phyloP scores from a whole-genome alignment of 78 protist genomes.

The Guillardia theta region DNA sequence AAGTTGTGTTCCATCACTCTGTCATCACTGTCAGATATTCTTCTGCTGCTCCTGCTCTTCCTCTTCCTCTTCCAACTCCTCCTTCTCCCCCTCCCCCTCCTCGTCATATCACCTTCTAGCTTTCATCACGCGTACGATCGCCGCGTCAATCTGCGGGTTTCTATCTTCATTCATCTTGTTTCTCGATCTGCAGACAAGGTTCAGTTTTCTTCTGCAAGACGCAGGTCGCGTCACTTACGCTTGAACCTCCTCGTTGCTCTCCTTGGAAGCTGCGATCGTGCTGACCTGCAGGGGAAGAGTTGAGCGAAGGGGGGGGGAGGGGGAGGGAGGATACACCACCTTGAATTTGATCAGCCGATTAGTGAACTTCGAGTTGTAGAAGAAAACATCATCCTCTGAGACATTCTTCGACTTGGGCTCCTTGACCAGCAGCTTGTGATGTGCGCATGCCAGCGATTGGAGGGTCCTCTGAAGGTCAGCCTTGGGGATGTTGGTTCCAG shows the following conservation, averaged over 20 bases:
- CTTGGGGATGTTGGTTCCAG: conserved; percentile 46
- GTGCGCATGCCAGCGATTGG: conserved; percentile 61
- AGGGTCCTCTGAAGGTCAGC: conserved; percentile 49
- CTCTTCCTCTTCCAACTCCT: background rate
- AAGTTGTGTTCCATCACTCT: conserved; percentile 50
- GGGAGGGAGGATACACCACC: too few species aligned
- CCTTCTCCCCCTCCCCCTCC: background rate
- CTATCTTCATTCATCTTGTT: conserved; percentile 51
- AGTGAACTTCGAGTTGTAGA: conserved; percentile 70
- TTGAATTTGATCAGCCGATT: conserved; percentile 22
- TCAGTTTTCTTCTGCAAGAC: too few species aligned
- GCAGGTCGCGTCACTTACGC: too few species aligned
- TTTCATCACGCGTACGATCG: background rate
- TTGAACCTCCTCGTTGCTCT: conserved; percentile 37
- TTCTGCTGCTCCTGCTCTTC: conserved; percentile 15
- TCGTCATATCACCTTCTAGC: background rate
- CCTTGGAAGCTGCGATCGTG: conserved; percentile 1
- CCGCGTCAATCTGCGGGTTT: conserved; percentile 56
- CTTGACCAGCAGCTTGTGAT: conserved; percentile 57
- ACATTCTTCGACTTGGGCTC: conserved; percentile 56
- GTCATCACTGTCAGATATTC: too few species aligned
- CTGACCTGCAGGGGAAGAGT: conserved; percentile 28
- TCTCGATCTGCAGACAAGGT: too few species aligned
- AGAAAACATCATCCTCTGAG: conserved; percentile 68
- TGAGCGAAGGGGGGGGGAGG: too few species aligned